Base-by-base conservation (phyloP, 495 filamentous ascomycete species). In the Extremus antarcticus region DNA sequence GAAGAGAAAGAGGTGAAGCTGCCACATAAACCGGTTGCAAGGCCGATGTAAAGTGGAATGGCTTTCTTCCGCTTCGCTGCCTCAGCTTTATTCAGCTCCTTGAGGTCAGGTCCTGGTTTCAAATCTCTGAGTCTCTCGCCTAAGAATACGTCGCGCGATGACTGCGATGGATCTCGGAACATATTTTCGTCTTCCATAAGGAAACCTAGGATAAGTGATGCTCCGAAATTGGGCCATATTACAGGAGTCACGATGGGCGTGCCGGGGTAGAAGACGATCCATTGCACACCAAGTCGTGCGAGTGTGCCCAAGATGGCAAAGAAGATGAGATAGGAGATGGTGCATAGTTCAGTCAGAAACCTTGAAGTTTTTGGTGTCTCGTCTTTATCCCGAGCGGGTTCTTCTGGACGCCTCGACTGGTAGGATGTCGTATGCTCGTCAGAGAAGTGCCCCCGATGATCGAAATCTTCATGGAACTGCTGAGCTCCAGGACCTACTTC, bases 21-120 rank as follows among this genome's bases (percentile, higher is more conserved):
- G 52, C 92, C 92, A 68, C 92, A 97, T 72, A 94, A 96, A 13
- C 92, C 92, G 1, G 88, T 94, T 0, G 91, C 81, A 0, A 98
- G 80, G 19, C 92, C 92, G 53, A 96, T 87, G 66, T 92, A 96
- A 0, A 95, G 76, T 0, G 90, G 90, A 43, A 92, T 83, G 2
- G 86, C 84, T 69, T 92, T 94, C 67, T 90, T 94, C 13, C 60
- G 54, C 43, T 66, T 66, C 4, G 23, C 29, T 0, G n/a, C 10
- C 23, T 58, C 54, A 11, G 50, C 51, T 24, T 58, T 54, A n/a
- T 24, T 13, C 7, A 25, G 8, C 4, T 24, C 25, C 7, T 53
- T 53, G n/a, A 38, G 2, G 15, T 55, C 57, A 1, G 11, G 17
- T 40, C 11, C 25, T 4, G 3, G 3, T 3, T 49, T 16, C 20